These are phyloP conservation scores for Pichia sp. DNA, from an alignment of 1,139 yeast genomes.

Conservation along the genomic window DNA sequence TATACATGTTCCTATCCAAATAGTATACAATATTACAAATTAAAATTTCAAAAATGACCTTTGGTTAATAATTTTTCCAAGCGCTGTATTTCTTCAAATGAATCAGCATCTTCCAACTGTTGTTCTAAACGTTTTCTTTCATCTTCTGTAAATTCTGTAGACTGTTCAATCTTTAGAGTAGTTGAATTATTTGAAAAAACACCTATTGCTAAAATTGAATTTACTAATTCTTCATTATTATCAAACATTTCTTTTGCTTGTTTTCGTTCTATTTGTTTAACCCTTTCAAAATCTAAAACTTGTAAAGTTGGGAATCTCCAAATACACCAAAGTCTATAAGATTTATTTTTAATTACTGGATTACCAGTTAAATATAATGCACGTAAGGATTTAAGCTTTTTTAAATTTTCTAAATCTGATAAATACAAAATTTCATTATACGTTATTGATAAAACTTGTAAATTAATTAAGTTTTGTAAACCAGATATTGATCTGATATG, in stretches of 20 bases:
- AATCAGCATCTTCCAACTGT: constrained; percentile 55
- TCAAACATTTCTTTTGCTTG: constrained; percentile 45
- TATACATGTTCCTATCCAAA: no score
- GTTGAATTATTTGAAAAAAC: not conserved
- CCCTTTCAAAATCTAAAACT: constrained; percentile 60
- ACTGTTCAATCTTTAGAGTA: not conserved
- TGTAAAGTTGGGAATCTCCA: constrained; percentile 59
- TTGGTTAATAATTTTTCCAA: constrained; percentile 50
- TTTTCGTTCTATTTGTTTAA: constrained; percentile 50
- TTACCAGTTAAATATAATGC: constrained; percentile 55
- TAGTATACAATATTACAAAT: not conserved
- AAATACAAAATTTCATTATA: constrained; percentile 45
- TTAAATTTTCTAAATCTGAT: constrained; percentile 35
- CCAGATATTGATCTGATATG: constrained; percentile 33
- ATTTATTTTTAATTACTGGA: constrained; percentile 45
- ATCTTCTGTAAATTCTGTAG: constrained; percentile 38
- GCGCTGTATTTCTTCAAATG: constrained; percentile 66
- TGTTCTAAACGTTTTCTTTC: constrained; percentile 47
- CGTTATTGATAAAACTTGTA: constrained; percentile 45
- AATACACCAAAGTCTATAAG: constrained; percentile 55
- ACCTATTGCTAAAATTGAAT: constrained; percentile 6
- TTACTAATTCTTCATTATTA: constrained; percentile 19
- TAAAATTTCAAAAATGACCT: constrained; percentile 16
- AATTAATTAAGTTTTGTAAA: constrained; percentile 20
- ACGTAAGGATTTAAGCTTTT: constrained; percentile 35